Evolutionary conservation across 177 flowering plant genomes (phyloP).

Genomic region (Vitis hybrid): DNA sequence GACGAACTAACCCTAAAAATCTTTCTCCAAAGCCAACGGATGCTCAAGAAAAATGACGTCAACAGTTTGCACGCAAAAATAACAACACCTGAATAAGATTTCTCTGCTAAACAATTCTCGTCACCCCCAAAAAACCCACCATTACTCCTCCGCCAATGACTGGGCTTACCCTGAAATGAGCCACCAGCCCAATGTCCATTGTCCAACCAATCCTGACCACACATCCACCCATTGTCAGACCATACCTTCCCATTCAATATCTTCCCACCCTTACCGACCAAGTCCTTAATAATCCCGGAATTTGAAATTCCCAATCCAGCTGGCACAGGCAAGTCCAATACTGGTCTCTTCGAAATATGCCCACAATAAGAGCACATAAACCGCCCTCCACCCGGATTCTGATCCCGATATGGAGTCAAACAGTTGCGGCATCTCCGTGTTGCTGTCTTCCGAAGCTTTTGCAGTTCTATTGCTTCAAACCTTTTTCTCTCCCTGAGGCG

Average conservation of each 20-base stretch:
- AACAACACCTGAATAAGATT: slow-evolving; percentile 53
- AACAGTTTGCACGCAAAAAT: slow-evolving; percentile 51
- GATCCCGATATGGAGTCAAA: slow-evolving; percentile 79
- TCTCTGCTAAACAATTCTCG: slow-evolving; percentile 60
- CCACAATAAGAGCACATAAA: slow-evolving; percentile 98
- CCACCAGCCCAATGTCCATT: slow-evolving; percentile 64
- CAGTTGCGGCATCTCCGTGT: slow-evolving; percentile 84
- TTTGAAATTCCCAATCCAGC: slow-evolving; percentile 49
- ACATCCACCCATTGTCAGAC: slow-evolving; percentile 75
- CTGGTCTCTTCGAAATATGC: slow-evolving; percentile 89
- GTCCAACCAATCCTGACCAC: slow-evolving; percentile 74
- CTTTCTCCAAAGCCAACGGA: slow-evolving; percentile 88
- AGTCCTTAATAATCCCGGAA: slow-evolving; percentile 66
- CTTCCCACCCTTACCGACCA: slow-evolving; percentile 79
- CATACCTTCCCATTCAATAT: slow-evolving; percentile 66
- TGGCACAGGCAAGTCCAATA: slow-evolving; percentile 74
- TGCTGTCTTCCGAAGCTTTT: slow-evolving; percentile 86
- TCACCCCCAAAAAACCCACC: slow-evolving; percentile 48
- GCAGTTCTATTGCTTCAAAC: slow-evolving; percentile 80
- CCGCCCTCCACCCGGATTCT: slow-evolving; percentile 88
- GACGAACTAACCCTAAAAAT: slow-evolving; percentile 61
- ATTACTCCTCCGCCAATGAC: slow-evolving; percentile 52
- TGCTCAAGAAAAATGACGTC: slow-evolving; percentile 50
- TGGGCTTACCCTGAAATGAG: slow-evolving; percentile 45
- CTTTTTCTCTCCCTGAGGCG: slow-evolving; percentile 72